Evolutionary conservation across 192 early-diverging fungal species (phyloP).

Genomic region (Coemansia sp.): DNA sequence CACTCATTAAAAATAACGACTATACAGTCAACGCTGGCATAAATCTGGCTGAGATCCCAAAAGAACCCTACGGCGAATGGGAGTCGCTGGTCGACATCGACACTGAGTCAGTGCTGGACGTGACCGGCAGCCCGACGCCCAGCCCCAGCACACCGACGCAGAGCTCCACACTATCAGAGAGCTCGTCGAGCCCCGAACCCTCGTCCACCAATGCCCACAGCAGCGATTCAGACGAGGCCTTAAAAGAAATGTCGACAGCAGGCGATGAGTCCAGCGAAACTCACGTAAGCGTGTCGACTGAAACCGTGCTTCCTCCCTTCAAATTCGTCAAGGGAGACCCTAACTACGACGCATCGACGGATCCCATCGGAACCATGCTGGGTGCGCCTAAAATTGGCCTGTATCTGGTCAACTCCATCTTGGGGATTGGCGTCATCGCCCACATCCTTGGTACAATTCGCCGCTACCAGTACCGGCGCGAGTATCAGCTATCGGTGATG

Average conservation of each 20-base stretch:
- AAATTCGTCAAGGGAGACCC: slow-evolving; percentile 48
- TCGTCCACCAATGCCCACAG: neutral
- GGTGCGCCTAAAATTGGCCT: slow-evolving; percentile 35
- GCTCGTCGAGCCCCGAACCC: neutral
- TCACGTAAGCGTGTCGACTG: slow-evolving; percentile 1
- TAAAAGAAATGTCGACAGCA: too few species aligned
- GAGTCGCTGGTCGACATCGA: slow-evolving; percentile 7
- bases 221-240: neutral
- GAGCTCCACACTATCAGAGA: too few species aligned
- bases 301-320: slow-evolving; percentile 33
- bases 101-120: slow-evolving; percentile 13
- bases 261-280: too few species aligned
- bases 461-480: slow-evolving; percentile 35
- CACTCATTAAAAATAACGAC: slow-evolving; percentile 18
- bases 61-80: slow-evolving; percentile 35
- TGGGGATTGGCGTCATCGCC: slow-evolving; percentile 37
- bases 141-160: neutral
- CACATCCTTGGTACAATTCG: slow-evolving; percentile 30
- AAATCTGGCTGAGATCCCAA: slow-evolving; percentile 41
- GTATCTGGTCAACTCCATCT: slow-evolving; percentile 33
- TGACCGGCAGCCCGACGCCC: slow-evolving; percentile 1
- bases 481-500: slow-evolving; percentile 30
- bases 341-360: slow-evolving; percentile 30
- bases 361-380: slow-evolving; percentile 35
- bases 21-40: slow-evolving; percentile 30